Conservation (phyloP, 2,329 filamentous ascomycete species). For the Penicillium sp. region DNA sequence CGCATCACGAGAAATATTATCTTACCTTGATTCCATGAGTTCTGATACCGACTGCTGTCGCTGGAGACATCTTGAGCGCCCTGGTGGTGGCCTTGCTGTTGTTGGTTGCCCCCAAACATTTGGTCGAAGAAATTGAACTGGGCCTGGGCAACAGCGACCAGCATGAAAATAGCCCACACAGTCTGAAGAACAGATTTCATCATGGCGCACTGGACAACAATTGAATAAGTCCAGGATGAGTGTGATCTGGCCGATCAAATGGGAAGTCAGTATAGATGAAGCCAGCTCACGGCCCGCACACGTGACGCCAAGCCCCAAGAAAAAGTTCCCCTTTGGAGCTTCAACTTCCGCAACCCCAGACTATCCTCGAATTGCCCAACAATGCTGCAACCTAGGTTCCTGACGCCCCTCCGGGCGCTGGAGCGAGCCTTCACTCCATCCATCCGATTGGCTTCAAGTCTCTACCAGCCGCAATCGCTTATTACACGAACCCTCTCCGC, state of each 20-base stretch:
- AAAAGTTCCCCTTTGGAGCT: slow-evolving; percentile 30
- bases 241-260: background rate
- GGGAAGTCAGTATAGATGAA: slow-evolving; percentile 19
- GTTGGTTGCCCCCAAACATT: slow-evolving; percentile 74
- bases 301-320: slow-evolving; percentile 32
- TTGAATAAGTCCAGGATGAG: background rate
- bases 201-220: slow-evolving; percentile 21
- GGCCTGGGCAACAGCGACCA: slow-evolving; percentile 62
- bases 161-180: slow-evolving; percentile 55
- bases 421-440: slow-evolving; percentile 37
- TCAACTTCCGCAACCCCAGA: slow-evolving; percentile 17
- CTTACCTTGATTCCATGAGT: slow-evolving; percentile 67
- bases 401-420: slow-evolving; percentile 39
- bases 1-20: background rate
- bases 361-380: slow-evolving; percentile 20
- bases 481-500: slow-evolving; percentile 30
- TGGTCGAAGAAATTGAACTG: slow-evolving; percentile 99
- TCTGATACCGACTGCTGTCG: slow-evolving; percentile 78
- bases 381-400: slow-evolving; percentile 48
- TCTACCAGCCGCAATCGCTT: slow-evolving; percentile 31
- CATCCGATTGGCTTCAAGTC: slow-evolving; percentile 27
- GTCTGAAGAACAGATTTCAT: slow-evolving; percentile 25
- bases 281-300: slow-evolving; percentile 31
- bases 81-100: slow-evolving; percentile 57
- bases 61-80: slow-evolving; percentile 76